Evolutionary conservation across 2,329 filamentous ascomycete genomes (phyloP), one percentile per base, ranked within the genome.

Genomic region (Meredithiella fracta): DNA sequence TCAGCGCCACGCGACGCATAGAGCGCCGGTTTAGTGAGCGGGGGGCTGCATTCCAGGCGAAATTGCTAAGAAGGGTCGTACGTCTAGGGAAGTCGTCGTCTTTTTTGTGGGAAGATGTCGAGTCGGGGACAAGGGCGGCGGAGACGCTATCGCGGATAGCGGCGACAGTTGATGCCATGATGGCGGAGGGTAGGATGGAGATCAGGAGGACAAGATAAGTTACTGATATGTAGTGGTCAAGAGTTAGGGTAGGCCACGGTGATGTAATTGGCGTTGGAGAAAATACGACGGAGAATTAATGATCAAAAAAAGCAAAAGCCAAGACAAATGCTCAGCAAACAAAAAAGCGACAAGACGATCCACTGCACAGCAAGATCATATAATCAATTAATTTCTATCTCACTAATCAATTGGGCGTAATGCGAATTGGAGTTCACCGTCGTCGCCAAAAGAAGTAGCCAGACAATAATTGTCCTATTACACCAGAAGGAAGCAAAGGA

Each of bases 81-180:
- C 63, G 29, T 61, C 61, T 60, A 62, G 66, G 61, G 62, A 73
- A 70, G 64, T 81, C 77, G 64, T 81, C 78, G 64, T 80, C 72
- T 66, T 79, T 80, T 67, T 81, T 81, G 53, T 79, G 73, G 2
- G 11, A 44, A n/a, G 40, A 44, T 63, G 68, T 72, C 58, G 72
- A 64, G 66, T 75, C 76, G 55, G 74, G 65, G 58, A 25, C 31
- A 2, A 69, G 65, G 51, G 50, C 29, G 14, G 65, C 63, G 56
- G 62, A 58, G 51, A 66, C 26, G 8, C 34, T 42, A 23, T 51
- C 34, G 53, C 56, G 53, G 47, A 57, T 47, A 23, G 51, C 44
- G 11, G 54, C 44, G 51, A 60, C 53, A 34, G 25, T 29, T n/a
- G 38, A 49, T 5, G 47, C 50, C 50, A 52, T 52, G 5, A 15